These are phyloP conservation scores for Solanum chaucha DNA, from an alignment of 257 asterid genomes.

Conservation along the genomic window DNA sequence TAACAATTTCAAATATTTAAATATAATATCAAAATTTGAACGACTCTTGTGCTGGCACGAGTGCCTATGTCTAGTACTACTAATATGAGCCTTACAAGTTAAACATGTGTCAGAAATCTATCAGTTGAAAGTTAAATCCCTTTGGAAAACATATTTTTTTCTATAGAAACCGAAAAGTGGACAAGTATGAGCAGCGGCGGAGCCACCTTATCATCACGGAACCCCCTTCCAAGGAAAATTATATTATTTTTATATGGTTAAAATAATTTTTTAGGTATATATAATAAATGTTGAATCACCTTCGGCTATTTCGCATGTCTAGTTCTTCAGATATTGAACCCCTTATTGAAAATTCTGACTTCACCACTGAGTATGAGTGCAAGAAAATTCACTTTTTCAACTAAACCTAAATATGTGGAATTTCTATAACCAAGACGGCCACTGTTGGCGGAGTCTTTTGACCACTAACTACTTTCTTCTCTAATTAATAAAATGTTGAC, in stretches of 20 bases:
- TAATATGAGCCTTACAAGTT: neutral
- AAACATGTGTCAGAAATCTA: neutral
- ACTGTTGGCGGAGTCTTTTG: neutral
- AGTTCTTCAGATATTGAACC: too few relatives aligned
- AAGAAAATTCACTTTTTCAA: neutral
- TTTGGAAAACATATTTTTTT: neutral
- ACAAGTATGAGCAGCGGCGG: neutral
- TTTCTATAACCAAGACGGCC: neutral
- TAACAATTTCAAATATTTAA: too few relatives aligned
- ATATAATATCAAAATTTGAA: too few relatives aligned
- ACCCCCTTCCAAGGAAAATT: too few relatives aligned
- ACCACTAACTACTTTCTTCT: neutral
- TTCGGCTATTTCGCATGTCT: too few relatives aligned
- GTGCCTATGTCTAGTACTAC: too few relatives aligned
- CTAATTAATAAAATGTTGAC: neutral
- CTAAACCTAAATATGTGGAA: neutral
- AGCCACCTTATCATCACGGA: too few relatives aligned
- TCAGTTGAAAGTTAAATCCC: neutral
- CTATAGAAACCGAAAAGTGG: neutral
- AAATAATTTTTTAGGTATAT: too few relatives aligned
- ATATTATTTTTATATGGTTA: too few relatives aligned
- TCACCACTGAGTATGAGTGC: neutral
- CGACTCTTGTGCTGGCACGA: too few relatives aligned
- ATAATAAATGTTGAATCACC: too few relatives aligned
- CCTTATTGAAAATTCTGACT: neutral